Conservation (phyloP, 148 eudicot genomes). For the Chenopodium album region DNA sequence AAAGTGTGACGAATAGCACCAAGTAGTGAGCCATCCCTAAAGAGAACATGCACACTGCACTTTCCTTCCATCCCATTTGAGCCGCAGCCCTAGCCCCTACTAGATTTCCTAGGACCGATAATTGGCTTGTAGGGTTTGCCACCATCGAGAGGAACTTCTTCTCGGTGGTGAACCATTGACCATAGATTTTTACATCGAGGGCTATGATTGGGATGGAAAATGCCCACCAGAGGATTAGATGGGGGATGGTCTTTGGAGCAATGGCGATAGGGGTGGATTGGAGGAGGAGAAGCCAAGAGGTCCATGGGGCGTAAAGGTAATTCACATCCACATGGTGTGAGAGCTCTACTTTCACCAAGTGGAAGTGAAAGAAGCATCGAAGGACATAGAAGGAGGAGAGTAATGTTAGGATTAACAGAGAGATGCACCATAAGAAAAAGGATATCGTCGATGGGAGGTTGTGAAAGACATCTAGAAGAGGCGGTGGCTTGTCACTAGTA, state of each 20-base stretch:
- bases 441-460: conserved; percentile 32
- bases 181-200: conserved; percentile 60
- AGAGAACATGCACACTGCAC: conserved; percentile 42
- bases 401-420: conserved; percentile 30
- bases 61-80: conserved; percentile 38
- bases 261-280: conserved; percentile 33
- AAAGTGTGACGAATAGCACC: conserved; percentile 58
- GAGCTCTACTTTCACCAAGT: conserved; percentile 50
- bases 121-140: conserved; percentile 60
- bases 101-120: conserved; percentile 54
- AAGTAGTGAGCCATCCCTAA: conserved; percentile 42
- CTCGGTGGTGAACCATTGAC: conserved; percentile 66
- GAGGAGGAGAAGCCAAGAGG: conserved; percentile 40
- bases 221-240: conserved; percentile 41
- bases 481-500: conserved; percentile 5
- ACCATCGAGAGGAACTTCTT: conserved; percentile 45
- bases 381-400: conserved; percentile 45
- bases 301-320: conserved; percentile 46
- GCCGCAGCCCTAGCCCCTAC: conserved; percentile 43
- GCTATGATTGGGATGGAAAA: conserved; percentile 45
- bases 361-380: conserved; percentile 44
- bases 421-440: conserved; percentile 41
- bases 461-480: conserved; percentile 25
- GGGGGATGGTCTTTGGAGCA: conserved; percentile 7
- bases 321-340: conserved; percentile 39